phyloP scores from a whole-genome alignment of 768 basidiomycete species.

The Leccinum sublutescens region DNA sequence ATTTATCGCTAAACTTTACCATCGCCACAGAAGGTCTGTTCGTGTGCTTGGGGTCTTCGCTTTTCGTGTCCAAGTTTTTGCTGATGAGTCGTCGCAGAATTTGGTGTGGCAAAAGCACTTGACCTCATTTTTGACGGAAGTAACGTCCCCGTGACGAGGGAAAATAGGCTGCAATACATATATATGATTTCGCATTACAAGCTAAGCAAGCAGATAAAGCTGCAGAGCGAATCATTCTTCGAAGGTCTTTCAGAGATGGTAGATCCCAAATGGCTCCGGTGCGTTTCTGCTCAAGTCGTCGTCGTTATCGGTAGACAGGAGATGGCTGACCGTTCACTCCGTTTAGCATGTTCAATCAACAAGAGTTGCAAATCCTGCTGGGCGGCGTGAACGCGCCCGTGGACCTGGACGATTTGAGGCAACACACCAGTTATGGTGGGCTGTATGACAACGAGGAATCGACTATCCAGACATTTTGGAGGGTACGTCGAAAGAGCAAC shows the following conservation, averaged over 20 bases:
- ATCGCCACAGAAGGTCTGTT: slow-evolving; percentile 77
- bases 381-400: slow-evolving; percentile 87
- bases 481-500: slow-evolving; percentile 39
- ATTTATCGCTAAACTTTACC: slow-evolving; percentile 87
- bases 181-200: slow-evolving; percentile 86
- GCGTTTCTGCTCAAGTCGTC: slow-evolving; percentile 6
- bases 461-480: slow-evolving; percentile 84
- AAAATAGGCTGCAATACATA: slow-evolving; percentile 90
- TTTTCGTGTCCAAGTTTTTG: background rate
- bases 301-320: background rate
- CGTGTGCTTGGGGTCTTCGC: background rate
- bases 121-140: slow-evolving; percentile 82
- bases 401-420: slow-evolving; percentile 76
- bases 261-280: slow-evolving; percentile 85
- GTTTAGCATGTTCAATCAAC: slow-evolving; percentile 92
- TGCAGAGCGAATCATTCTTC: slow-evolving; percentile 85
- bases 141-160: slow-evolving; percentile 80
- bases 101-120: slow-evolving; percentile 71
- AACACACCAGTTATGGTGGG: slow-evolving; percentile 81
- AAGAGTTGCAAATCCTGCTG: slow-evolving; percentile 88
- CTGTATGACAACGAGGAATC: slow-evolving; percentile 66
- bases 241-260: slow-evolving; percentile 92
- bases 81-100: slow-evolving; percentile 48
- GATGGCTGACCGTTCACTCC: slow-evolving; percentile 10
- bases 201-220: slow-evolving; percentile 83